These are phyloP conservation scores for Penicillium egyptiacum DNA, from an alignment of 495 filamentous ascomycete genomes.

Conservation along the genomic window DNA sequence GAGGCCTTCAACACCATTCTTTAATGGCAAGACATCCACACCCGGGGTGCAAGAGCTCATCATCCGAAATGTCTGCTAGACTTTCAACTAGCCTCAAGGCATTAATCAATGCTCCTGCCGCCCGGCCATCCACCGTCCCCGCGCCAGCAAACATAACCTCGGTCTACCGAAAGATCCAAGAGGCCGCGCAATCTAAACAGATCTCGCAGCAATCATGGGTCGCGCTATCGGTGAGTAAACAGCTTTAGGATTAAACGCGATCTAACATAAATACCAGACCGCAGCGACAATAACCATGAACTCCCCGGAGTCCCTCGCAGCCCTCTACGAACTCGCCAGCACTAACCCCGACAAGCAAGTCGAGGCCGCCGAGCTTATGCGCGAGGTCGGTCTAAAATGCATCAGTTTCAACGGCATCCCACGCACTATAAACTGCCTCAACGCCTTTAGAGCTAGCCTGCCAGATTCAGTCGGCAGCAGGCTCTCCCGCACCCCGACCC, in stretches of 20 bases:
- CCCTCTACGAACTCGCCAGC: constrained; percentile 55
- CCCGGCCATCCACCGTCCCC: constrained; percentile 64
- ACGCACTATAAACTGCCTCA: constrained; percentile 74
- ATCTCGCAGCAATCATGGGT: constrained; percentile 64
- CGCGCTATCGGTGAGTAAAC: constrained; percentile 55
- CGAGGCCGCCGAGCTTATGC: constrained; percentile 70
- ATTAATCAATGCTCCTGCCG: constrained; percentile 66
- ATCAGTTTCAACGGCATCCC: constrained; percentile 85
- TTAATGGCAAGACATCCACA: constrained; percentile 11
- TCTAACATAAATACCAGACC: constrained; percentile 42
- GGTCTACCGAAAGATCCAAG: constrained; percentile 59
- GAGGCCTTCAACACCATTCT: neutral
- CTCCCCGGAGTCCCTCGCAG: constrained; percentile 62
- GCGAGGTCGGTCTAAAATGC: constrained; percentile 78
- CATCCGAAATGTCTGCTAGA: constrained; percentile 60
- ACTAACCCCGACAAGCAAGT: constrained; percentile 38
- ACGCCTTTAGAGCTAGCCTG: constrained; percentile 59
- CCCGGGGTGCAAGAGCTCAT: neutral
- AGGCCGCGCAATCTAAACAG: constrained; percentile 51
- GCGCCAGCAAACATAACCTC: constrained; percentile 59
- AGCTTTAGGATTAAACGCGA: neutral
- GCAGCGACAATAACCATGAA: constrained; percentile 76
- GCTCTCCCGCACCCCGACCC: constrained; percentile 25
- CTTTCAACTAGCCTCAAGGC: constrained; percentile 66
- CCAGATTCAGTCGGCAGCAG: constrained; percentile 34